phyloP scores from a whole-genome alignment of 2,329 filamentous ascomycete genomes.

The Paecilomyces niveus region DNA sequence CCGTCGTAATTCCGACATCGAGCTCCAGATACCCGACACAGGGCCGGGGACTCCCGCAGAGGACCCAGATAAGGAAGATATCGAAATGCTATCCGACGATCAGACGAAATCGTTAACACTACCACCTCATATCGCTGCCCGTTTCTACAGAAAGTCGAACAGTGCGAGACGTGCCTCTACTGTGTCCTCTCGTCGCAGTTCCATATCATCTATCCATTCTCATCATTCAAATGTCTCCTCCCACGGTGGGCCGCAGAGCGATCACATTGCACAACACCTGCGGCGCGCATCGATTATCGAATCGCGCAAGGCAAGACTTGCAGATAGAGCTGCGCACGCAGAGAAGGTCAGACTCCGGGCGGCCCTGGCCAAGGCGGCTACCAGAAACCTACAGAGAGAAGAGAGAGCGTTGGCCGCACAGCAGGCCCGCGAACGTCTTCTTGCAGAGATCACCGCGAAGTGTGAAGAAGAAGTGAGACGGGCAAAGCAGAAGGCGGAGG shows the following conservation, averaged over 20 bases:
- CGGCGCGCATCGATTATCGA: conserved; percentile 60
- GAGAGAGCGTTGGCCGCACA: conserved; percentile 57
- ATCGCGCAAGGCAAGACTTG: conserved; percentile 55
- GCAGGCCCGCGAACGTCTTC: conserved; percentile 54
- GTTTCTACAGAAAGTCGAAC: conserved; percentile 50
- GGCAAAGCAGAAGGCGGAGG: conserved; percentile 60
- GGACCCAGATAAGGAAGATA: conserved; percentile 23
- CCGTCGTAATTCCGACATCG: conserved; percentile 37
- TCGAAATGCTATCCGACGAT: conserved; percentile 37
- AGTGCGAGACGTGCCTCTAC: conserved; percentile 54
- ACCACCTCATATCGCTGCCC: conserved; percentile 56
- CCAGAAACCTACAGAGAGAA: conserved; percentile 51
- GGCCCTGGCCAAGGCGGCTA: conserved; percentile 53
- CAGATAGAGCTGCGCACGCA: conserved; percentile 58
- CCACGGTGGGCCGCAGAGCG: conserved; percentile 46
- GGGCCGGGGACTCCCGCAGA: conserved; percentile 18
- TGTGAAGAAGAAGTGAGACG: conserved; percentile 60
- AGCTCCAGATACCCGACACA: conserved; percentile 33
- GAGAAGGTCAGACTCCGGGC: conserved; percentile 59
- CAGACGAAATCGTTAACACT: conserved; percentile 39
- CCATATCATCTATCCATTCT: conserved; percentile 57
- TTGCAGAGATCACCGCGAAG: conserved; percentile 58
- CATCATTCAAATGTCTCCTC: conserved; percentile 49
- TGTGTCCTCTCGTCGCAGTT: conserved; percentile 58
- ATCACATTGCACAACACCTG: conserved; percentile 58